phyloP scores from a whole-genome alignment of 2,329 filamentous ascomycete genomes.

The Cercospora berteroae region DNA sequence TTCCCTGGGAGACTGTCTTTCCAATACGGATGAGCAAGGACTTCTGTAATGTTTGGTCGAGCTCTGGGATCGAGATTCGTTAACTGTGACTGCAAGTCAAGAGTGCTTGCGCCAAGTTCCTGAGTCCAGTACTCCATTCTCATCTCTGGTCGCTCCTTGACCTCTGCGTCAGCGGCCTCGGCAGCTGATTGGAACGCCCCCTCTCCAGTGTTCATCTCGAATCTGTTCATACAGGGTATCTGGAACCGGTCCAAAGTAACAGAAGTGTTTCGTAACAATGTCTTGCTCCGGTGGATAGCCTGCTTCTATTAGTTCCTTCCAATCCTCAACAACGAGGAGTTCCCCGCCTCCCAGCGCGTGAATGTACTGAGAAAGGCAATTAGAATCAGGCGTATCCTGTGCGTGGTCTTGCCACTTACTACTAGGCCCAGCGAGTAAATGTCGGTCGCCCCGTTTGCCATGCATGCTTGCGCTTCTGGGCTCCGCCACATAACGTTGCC shows the following conservation, averaged over 20 bases:
- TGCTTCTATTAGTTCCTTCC: constrained; percentile 34
- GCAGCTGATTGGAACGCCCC: constrained; percentile 31
- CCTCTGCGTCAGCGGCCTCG: constrained; percentile 31
- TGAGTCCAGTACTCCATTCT: constrained; percentile 36
- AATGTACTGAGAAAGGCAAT: constrained; percentile 34
- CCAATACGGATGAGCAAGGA: constrained; percentile 39
- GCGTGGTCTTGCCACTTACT: too few relatives aligned
- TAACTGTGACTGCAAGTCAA: constrained; percentile 40
- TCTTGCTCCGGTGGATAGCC: constrained; percentile 38
- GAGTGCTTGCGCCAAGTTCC: constrained; percentile 30
- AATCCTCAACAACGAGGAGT: constrained; percentile 32
- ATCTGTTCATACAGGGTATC: constrained; percentile 36
- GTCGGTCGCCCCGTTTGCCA: constrained; percentile 39
- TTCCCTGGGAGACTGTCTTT: not conserved
- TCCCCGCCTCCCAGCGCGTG: constrained; percentile 37
- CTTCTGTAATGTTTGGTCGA: constrained; percentile 38
- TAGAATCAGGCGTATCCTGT: not conserved
- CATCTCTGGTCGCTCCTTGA: constrained; percentile 33
- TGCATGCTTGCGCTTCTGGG: constrained; percentile 42
- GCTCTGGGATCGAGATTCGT: constrained; percentile 36
- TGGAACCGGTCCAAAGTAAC: constrained; percentile 38
- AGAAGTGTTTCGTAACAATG: constrained; percentile 38
- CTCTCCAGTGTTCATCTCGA: constrained; percentile 33
- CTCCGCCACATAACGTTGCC: constrained; percentile 45
- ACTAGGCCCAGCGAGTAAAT: constrained; percentile 43